Base-by-base conservation (phyloP, 176 grass and related monocot genomes). In the Elymus sibiricus region DNA sequence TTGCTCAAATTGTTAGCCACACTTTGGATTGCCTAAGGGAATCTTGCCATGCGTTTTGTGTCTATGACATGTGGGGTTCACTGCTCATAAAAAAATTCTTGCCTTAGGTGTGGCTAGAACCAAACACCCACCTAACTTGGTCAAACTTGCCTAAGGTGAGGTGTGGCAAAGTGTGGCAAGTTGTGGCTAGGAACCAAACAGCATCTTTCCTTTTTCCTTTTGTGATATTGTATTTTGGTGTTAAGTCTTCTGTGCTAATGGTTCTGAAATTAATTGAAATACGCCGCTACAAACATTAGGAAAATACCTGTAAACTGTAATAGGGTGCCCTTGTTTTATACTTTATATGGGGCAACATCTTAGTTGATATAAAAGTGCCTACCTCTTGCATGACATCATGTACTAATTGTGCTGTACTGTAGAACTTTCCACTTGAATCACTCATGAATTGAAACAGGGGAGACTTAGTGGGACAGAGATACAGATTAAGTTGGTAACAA, bases 211-310 rank as follows among this genome's bases (percentile, higher is more conserved):
- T 71, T 64, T 64, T 47, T 27, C 63, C 28, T 85, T 17, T 72
- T 77, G 55, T 47, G 6, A 24, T 69, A 42, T 77, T 51, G 49
- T 71, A 69, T 59, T 81, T 81, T 75, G 68, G 29, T 80, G 61
- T 40, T 84, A 60, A 87, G 80, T 62, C 60, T 83, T 68, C 56
- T 58, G 43, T 37, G 34, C 74, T 73, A 74, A 79, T 67, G 65
- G 65, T 79, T 74, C 58, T 74, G 38, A 65, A 47, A 32, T 74
- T 46, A 51, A 43, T n/a, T 64, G n/a, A 29, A 47, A n/a, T 73
- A 66, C 73, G 15, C 27, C 11, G 7, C 15, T 79, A 7, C 31
- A n/a, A 64, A 65, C 26, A 31, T 79, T 66, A 49, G 13, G 46
- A 44, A 77, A 34, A 15, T 35, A 60, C 11, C 74, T 63, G 15